Evolutionary conservation across 116 monocot species (phyloP), one percentile per base, ranked within the genome.

Genomic region (Posidonia oceanica): DNA sequence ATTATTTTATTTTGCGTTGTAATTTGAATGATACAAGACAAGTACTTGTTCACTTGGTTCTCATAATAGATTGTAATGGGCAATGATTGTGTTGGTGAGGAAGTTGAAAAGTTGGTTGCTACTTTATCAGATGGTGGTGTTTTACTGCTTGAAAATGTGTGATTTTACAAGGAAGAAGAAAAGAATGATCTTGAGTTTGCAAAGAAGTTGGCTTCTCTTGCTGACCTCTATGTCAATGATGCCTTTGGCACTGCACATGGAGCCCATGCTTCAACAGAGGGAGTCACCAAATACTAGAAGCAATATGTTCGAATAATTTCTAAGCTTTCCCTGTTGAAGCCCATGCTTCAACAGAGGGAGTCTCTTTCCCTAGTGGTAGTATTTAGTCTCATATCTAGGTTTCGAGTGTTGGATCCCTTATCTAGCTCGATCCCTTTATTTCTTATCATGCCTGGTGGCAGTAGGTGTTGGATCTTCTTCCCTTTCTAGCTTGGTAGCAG

Each of bases 211-310:
- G 81, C 81, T 15, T 74, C 81, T 18, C 66, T 82, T 18, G 81
- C 81, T 20, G 79, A 83, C 40, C 72, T 29, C 29, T 29, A 29
- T 29, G 29, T 29, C 29, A 29, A 29, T 29, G 29, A 29, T 29
- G 29, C 29, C 79, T 83, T 83, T 44, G 83, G 83, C 40, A 79
- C 83, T 23, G 83, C 83, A n/a, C 79, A 83, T 58, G 79, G 82
- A 71, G 82, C 82, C 22, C 83, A 83, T 73, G 83, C 83, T 69
- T 83, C 83, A 10, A 83, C 83, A 29, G 79, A 83, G 61, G 83
- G 83, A 21, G 83, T 83, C 39, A 61, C 83, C 65, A 83, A 83
- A 52, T 83, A 72, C 65, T 70, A n/a, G n/a, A n/a, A n/a, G n/a
- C n/a, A n/a, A n/a, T n/a, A n/a, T n/a, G n/a, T n/a, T n/a, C n/a